Base-by-base conservation (phyloP, 1,139 yeast species). In the Nakaseomyces uthaithaninus region DNA sequence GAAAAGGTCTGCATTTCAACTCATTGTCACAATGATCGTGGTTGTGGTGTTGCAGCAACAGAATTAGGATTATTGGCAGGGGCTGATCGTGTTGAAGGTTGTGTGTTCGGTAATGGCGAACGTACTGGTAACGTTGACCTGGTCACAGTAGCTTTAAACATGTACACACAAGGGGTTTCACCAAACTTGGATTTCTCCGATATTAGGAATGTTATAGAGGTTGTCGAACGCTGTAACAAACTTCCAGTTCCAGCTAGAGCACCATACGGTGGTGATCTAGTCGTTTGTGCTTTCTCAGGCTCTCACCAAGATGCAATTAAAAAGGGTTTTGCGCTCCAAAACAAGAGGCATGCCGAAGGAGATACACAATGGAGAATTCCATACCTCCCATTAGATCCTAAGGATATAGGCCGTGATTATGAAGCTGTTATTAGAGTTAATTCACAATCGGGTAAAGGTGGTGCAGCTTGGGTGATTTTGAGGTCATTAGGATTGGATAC, bases 221-320 rank as follows among this genome's bases (percentile, higher is more conserved):
- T 87, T 38, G 93, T 85, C 41, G 97, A 91, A 67, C 80, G 80
- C 59, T 86, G 95, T 69, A 91, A 91, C 71, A 91, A 91, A 69
- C 84, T 91, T 51, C 95, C 95, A 15, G 87, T 91, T 19, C 87
- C 79, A 50, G 80, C 89, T 45, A 77, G 98, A 63, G 94, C 96
- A 23, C 97, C 97, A 41, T 91, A 91, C 59, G 95, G 96, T 48
- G 97, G 98, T 43, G 87, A 93, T 43, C 74, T 91, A 48, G 98
- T 91, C 46, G 96, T 89, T 34, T 85, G 94, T 67, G 97, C 97
- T 3, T 91, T 91, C 66, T 78, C 91, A 42, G 97, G 97, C 10
- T 85, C 95, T 31, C 97, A 91, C 65, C 97, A 91, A 69, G 97
- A 91, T 63, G 97, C 98, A 38, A 91, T 91, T 67, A 91, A 91